phyloP scores from a whole-genome alignment of 441 rosid genomes.

The Hura crepitans region DNA sequence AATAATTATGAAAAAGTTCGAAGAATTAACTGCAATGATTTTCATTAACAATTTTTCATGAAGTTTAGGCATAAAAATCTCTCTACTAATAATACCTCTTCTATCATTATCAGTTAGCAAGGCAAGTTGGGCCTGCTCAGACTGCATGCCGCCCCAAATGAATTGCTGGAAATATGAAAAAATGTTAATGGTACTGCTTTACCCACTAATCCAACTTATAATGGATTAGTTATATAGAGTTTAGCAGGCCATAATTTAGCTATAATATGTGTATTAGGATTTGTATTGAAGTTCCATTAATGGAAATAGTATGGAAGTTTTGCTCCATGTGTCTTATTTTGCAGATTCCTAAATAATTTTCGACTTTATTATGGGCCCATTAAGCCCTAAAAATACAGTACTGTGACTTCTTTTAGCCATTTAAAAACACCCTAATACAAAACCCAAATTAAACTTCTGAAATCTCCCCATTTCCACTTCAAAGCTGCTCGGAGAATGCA shows the following conservation, averaged over 20 bases:
- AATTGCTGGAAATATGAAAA: background rate
- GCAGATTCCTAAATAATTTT: background rate
- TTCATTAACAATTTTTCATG: background rate
- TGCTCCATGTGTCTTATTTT: background rate
- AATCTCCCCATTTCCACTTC: too few relatives aligned
- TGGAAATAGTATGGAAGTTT: background rate
- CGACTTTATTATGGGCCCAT: too few relatives aligned
- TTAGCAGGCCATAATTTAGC: background rate
- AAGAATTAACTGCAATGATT: too few relatives aligned
- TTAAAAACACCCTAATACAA: too few relatives aligned
- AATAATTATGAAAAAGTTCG: too few relatives aligned
- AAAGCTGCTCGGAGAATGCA: too few relatives aligned
- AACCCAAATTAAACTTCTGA: too few relatives aligned
- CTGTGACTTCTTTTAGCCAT: too few relatives aligned
- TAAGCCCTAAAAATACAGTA: too few relatives aligned
- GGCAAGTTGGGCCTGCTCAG: slow-evolving; percentile 72
- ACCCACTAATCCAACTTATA: background rate
- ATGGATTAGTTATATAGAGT: background rate
- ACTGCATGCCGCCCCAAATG: slow-evolving; percentile 56
- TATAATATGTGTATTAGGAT: background rate
- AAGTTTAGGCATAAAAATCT: background rate
- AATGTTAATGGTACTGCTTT: background rate
- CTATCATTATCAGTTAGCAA: slow-evolving; percentile 47
- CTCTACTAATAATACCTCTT: background rate
- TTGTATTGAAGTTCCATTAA: background rate